A percentile compares a stretch with the other conserved stretches of the same genome.
Conservation (phyloP, 1,284 basidiomycete genomes). For the Trametes polyzona region DNA sequence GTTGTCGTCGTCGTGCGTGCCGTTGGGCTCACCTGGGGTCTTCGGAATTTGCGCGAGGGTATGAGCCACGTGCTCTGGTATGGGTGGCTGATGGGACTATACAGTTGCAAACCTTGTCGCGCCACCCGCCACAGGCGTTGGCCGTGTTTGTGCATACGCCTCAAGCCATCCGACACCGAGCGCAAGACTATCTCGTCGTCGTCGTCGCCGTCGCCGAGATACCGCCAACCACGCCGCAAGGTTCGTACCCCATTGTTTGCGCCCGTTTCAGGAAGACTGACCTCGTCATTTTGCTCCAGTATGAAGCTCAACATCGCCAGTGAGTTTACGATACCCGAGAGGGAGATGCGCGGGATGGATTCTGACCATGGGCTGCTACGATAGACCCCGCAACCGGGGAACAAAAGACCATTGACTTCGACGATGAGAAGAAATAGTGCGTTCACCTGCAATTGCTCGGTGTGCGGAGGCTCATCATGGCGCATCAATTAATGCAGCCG, state of each 20-base stretch:
- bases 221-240: conserved; percentile 36
- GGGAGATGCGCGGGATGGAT: conserved; percentile 3
- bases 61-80: conserved; percentile 40
- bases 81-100: conserved; percentile 43
- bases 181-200: conserved; percentile 42
- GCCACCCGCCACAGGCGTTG: conserved; percentile 30
- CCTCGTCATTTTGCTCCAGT: conserved; percentile 32
- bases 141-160: conserved; percentile 31
- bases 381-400: conserved; percentile 92
- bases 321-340: conserved; percentile 46
- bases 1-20: conserved; percentile 45
- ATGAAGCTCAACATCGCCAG: conserved; percentile 99
- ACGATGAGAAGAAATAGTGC: conserved; percentile 90
- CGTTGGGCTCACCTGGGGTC: conserved; percentile 36
- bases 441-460: conserved; percentile 30
- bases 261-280: not conserved
- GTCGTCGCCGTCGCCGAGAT: conserved; percentile 42
- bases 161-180: conserved; percentile 36
- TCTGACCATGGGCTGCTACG: conserved; percentile 19
- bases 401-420: conserved; percentile 95
- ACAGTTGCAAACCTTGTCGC: conserved; percentile 50
- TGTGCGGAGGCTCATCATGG: not conserved
- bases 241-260: conserved; percentile 25
- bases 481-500: conserved; percentile 54
- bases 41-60: conserved; percentile 21